A percentile compares a stretch with the other conserved stretches of the same genome.
Evolutionary conservation across 768 basidiomycete genomes (phyloP).

Genomic region (Kockovaella imperatae): DNA sequence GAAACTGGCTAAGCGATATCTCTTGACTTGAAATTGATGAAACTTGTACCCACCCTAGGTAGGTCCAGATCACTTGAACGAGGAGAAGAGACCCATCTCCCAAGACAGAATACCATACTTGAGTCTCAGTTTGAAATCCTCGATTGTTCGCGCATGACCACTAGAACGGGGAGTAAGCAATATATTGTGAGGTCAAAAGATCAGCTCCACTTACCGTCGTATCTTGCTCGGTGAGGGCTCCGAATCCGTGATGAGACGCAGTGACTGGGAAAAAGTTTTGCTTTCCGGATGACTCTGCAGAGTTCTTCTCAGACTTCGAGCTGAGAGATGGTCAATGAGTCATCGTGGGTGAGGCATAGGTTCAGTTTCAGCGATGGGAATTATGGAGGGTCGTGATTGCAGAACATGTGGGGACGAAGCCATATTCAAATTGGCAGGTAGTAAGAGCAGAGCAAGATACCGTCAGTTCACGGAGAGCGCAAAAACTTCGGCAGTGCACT

Average conservation of each 20-base stretch:
- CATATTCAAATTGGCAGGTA: neutral
- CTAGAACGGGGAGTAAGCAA: constrained; percentile 31
- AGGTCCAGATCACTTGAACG: constrained; percentile 80
- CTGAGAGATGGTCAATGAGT: neutral
- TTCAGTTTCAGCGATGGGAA: too few relatives aligned
- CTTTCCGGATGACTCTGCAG: neutral
- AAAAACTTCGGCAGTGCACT: neutral
- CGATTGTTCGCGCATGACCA: constrained; percentile 63
- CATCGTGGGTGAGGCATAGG: too few relatives aligned
- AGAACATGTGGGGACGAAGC: too few relatives aligned
- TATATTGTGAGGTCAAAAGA: neutral
- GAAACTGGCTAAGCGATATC: too few relatives aligned
- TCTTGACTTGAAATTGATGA: constrained; percentile 8
- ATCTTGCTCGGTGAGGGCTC: constrained; percentile 31
- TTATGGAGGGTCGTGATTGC: too few relatives aligned
- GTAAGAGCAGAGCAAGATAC: neutral
- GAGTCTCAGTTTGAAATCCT: constrained; percentile 86
- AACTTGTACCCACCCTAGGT: constrained; percentile 64
- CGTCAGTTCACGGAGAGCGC: neutral
- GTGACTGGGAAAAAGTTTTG: constrained; percentile 75
- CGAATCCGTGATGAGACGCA: constrained; percentile 38
- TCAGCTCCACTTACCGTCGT: constrained; percentile 32
- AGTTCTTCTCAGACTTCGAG: neutral
- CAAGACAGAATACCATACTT: constrained; percentile 72
- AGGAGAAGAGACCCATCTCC: constrained; percentile 71